A percentile compares a stretch with the other conserved stretches of the same genome.
phyloP scores from a whole-genome alignment of 352 stramenopile genomes.

The Lagenidium giganteum region DNA sequence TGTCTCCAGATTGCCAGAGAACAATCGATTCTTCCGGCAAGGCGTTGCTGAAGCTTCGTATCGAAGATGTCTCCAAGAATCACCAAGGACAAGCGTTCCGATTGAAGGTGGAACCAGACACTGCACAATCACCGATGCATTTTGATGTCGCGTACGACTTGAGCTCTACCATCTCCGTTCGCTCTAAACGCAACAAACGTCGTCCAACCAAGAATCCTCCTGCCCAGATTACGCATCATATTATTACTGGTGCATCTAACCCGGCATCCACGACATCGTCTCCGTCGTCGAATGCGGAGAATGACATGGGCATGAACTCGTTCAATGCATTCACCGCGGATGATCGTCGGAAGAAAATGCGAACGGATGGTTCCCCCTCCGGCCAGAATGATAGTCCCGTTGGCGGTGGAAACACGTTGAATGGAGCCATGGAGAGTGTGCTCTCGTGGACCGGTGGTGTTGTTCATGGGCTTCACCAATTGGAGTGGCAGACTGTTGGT shows the following conservation, averaged over 20 bases:
- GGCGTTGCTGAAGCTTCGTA: slow-evolving; percentile 84
- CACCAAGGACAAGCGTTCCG: slow-evolving; percentile 94
- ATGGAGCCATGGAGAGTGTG: slow-evolving; percentile 68
- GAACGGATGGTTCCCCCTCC: slow-evolving; percentile 22
- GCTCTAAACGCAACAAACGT: slow-evolving; percentile 94
- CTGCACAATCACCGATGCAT: slow-evolving; percentile 78
- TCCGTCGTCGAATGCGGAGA: slow-evolving; percentile 61
- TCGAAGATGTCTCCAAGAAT: slow-evolving; percentile 97
- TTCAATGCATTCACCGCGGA: slow-evolving; percentile 54
- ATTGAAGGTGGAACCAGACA: slow-evolving; percentile 89
- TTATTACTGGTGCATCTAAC: slow-evolving; percentile 61
- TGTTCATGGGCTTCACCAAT: slow-evolving; percentile 67
- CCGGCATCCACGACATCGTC: slow-evolving; percentile 64
- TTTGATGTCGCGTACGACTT: slow-evolving; percentile 89
- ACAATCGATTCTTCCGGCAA: slow-evolving; percentile 84
- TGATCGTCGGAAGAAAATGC: slow-evolving; percentile 68
- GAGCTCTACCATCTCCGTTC: slow-evolving; percentile 90
- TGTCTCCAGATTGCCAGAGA: slow-evolving; percentile 79
- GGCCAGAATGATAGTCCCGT: slow-evolving; percentile 16
- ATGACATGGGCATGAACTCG: slow-evolving; percentile 41
- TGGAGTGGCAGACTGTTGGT: slow-evolving; percentile 78
- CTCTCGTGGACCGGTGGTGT: slow-evolving; percentile 67
- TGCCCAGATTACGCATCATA: slow-evolving; percentile 61
- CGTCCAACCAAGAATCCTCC: slow-evolving; percentile 46
- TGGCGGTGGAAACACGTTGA: slow-evolving; percentile 35